Evolutionary conservation across 2,329 filamentous ascomycete species (phyloP), one percentile per base, ranked within the genome.

Genomic region (Pseudogymnoascus sp.): DNA sequence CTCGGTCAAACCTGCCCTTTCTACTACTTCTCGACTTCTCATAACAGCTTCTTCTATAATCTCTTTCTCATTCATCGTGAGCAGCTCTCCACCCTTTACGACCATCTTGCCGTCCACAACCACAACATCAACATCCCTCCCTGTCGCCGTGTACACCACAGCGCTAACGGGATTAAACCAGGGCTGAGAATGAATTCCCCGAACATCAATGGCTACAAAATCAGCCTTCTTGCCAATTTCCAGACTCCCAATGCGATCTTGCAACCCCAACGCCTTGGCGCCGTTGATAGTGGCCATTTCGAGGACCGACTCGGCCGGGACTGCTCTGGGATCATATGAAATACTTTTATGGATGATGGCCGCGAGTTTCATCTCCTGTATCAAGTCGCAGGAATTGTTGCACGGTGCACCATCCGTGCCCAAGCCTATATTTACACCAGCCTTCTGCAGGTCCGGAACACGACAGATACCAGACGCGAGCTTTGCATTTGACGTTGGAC

Each of bases 381-480:
- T 65, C 68, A 82, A 74, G 63, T 81, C 79, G 67, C 78, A 80
- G 7, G 76, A 76, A 63, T 81, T 81, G 60, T 80, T 79, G 69
- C 79, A 82, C 0, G 80, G 80, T 0, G 79, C 80, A 0, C 80
- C 80, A 67, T 83, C 80, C 0, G 80, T 82, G 0, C 80, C 80
- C 1, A 83, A 69, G 0, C 74, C 73, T 9, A 82, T 76, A 62
- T 80, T 82, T n/a, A 82, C 76, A 1, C 74, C 74, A 0, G 73
- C 73, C 0, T 68, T 64, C 31, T 79, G 71, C 65, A 82, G 70
- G 21, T 77, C 76, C 0, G 79, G 79, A 0, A 82, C 75, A 3
- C 75, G 72, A 59, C 77, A 78, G 62, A 82, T 77, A 0, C 80
- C 80, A 2, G 79, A 81, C 0, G 77, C 80, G 11, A 83, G 75